Conservation (phyloP, 2,329 filamentous ascomycete genomes). For the Penicillium sp. region DNA sequence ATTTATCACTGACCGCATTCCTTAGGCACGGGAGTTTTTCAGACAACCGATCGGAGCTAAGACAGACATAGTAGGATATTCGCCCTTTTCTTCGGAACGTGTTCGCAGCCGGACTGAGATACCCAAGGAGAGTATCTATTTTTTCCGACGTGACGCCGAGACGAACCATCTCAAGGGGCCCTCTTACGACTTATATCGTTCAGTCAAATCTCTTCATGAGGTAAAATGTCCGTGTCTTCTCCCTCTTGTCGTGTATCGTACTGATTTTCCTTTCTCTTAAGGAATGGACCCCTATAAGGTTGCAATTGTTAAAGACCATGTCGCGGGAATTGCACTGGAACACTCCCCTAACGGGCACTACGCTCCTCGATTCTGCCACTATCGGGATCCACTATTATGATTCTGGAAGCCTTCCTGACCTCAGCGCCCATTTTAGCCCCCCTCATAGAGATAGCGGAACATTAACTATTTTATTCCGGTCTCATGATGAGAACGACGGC, state of each 20-base stretch:
- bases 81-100: constrained; percentile 3
- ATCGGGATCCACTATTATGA: constrained; percentile 9
- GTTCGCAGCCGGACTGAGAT: constrained; percentile 4
- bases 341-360: background rate
- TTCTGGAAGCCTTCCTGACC: background rate
- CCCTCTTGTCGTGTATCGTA: no score
- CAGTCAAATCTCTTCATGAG: no score
- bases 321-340: no score
- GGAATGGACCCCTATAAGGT: no score
- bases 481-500: constrained; percentile 1
- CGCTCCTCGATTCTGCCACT: constrained; percentile 3
- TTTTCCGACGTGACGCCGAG: background rate
- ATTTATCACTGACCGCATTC: background rate
- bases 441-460: constrained; percentile 12
- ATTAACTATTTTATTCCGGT: constrained; percentile 8
- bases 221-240: no score
- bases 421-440: constrained; percentile 1
- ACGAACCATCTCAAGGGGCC: no score
- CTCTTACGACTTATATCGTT: no score
- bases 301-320: no score
- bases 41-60: background rate
- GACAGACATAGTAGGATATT: background rate
- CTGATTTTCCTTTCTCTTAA: no score
- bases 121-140: constrained; percentile 5
- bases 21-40: constrained; percentile 5